A percentile compares a stretch with the other conserved stretches of the same genome.
phyloP scores from a whole-genome alignment of 2,329 filamentous ascomycete species.

The Aspergillus vadensis region DNA sequence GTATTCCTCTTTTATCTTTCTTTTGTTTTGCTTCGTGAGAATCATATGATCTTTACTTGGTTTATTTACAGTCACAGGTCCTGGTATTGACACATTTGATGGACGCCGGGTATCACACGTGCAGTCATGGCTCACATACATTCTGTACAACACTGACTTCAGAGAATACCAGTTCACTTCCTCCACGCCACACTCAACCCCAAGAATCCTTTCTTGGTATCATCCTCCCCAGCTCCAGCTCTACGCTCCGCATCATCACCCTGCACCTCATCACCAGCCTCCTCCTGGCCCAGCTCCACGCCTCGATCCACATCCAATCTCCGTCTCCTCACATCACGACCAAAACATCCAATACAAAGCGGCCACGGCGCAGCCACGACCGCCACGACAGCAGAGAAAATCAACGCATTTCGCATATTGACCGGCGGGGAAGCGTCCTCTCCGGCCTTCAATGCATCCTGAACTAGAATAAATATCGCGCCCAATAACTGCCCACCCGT shows the following conservation, averaged over 20 bases:
- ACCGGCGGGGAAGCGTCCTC: slow-evolving; percentile 58
- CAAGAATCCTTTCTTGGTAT: slow-evolving; percentile 2
- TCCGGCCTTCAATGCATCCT: slow-evolving; percentile 67
- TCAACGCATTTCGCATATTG: slow-evolving; percentile 73
- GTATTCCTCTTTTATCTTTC: neutral
- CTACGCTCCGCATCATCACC: neutral
- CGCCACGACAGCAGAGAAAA: slow-evolving; percentile 77
- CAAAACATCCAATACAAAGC: slow-evolving; percentile 70
- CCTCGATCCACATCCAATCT: slow-evolving; percentile 45
- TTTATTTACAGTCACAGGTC: no score
- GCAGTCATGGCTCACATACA: neutral
- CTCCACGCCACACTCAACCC: slow-evolving; percentile 8
- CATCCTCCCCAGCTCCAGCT: neutral
- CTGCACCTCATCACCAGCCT: slow-evolving; percentile 5
- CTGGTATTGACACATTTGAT: neutral
- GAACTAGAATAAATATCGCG: slow-evolving; percentile 79
- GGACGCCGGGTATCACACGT: neutral
- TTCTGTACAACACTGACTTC: neutral
- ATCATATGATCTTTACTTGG: no score
- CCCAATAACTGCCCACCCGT: slow-evolving; percentile 82
- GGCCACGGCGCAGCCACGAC: slow-evolving; percentile 67
- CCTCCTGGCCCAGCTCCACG: slow-evolving; percentile 22
- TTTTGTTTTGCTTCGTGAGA: neutral
- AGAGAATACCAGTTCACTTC: neutral
- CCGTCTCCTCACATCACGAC: slow-evolving; percentile 48